A percentile compares a stretch with the other conserved stretches of the same genome.
Conservation (phyloP, 768 basidiomycete species). For the Podaxis carcinomalis region DNA sequence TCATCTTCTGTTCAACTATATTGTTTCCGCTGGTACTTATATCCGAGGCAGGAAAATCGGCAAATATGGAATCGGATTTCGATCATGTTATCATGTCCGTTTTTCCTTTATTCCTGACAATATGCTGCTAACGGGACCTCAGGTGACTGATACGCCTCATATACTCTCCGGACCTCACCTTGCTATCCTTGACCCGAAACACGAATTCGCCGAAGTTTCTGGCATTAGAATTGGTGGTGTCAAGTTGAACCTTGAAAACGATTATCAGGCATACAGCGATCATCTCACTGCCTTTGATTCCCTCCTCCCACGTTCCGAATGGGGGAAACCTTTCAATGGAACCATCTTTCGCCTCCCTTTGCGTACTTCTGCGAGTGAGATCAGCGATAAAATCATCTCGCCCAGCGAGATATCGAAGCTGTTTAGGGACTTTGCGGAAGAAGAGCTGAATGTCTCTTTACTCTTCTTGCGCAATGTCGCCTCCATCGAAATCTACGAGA, state of each 20-base stretch:
- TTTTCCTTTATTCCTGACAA: background rate
- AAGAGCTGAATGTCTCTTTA: conserved; percentile 35
- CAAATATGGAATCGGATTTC: conserved; percentile 23
- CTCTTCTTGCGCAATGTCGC: conserved; percentile 41
- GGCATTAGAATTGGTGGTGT: conserved; percentile 18
- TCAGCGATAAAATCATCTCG: conserved; percentile 29
- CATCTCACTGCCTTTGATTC: conserved; percentile 28
- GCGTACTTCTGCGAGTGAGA: conserved; percentile 26
- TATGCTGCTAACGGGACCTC: background rate
- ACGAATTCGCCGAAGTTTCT: conserved; percentile 20
- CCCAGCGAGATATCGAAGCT: conserved; percentile 30
- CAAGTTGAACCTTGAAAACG: conserved; percentile 23
- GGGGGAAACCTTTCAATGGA: conserved; percentile 25
- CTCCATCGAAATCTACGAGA: conserved; percentile 34
- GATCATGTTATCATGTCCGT: conserved; percentile 24
- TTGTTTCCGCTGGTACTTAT: background rate
- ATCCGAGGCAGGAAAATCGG: conserved; percentile 19
- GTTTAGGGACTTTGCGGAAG: conserved; percentile 34
- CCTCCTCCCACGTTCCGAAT: conserved; percentile 18
- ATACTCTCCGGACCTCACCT: conserved; percentile 37
- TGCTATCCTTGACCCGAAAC: conserved; percentile 41
- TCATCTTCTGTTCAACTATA: background rate
- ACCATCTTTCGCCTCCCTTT: conserved; percentile 47
- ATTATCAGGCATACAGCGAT: conserved; percentile 20
- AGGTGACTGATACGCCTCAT: conserved; percentile 49